Evolutionary conservation across 768 basidiomycete genomes (phyloP), one percentile per base, ranked within the genome.

Genomic region (Naganishia onofrii): DNA sequence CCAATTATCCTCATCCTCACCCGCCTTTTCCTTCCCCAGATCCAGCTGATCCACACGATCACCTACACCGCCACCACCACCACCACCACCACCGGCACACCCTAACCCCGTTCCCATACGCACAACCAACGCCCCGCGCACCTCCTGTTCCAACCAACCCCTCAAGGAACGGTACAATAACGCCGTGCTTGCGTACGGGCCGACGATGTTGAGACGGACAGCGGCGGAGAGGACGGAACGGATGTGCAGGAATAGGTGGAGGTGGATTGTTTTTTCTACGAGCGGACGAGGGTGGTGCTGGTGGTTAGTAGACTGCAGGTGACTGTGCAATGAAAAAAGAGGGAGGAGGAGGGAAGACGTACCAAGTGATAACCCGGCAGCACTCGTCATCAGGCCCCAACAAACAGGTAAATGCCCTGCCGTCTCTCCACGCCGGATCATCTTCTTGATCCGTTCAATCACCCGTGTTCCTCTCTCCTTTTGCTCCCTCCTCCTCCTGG

Each of bases 181-280:
- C 73, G 93, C 92, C 75, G 98, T 93, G 0, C 96, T 87, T 23
- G 87, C 87, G 79, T 99, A 99, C 0, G 96, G 96, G 0, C 96
- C 96, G 73, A 96, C 85, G 29, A 86, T 86, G 80, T 98, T 98
- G 76, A 98, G 84, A 8, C 96, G 87, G 21, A 99, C 90, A 1
- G 93, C 89, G 5, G 94, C 92, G 9, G 94, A 97, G 53, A 98
- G 84, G 64, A 98, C 82, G 66, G 92, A 87, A 17, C 96, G 86
- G 3, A 91, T 90, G 74, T 97, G 92, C 6, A 99, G 87, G 83
- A 96, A 98, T 36, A 98, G 87, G 76, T 93, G 90, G 17, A 99
- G 87, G 77, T 91, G 90, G 73, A 89, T 88, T 10, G 91, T 84
- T 32, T 91, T 87, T 73, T 89, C 93, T 97, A 77, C 65, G 28